These are phyloP conservation scores for Ramicandelaber brevisporus DNA, from an alignment of 192 early-diverging fungal genomes.

Conservation along the genomic window DNA sequence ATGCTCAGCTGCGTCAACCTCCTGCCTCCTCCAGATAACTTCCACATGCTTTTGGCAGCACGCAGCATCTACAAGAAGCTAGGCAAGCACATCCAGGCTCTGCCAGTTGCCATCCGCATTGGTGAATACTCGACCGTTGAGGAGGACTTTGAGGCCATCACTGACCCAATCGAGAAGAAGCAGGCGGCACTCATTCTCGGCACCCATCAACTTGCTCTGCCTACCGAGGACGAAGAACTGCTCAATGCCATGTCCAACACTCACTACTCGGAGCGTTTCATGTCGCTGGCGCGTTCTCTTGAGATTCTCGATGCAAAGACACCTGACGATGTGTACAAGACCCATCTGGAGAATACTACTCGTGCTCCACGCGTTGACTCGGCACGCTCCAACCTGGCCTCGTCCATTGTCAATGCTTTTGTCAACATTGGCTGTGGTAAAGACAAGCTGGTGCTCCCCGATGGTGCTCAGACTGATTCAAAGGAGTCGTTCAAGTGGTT, in stretches of 20 bases:
- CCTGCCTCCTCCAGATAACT: constrained; percentile 74
- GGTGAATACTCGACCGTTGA: constrained; percentile 56
- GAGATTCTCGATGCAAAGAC: constrained; percentile 87
- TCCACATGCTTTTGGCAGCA: constrained; percentile 56
- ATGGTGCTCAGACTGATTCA: constrained; percentile 33
- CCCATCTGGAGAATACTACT: constrained; percentile 72
- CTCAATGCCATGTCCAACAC: constrained; percentile 76
- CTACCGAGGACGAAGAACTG: constrained; percentile 61
- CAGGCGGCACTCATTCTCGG: constrained; percentile 89
- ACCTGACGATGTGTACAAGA: constrained; percentile 97
- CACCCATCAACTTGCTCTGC: constrained; percentile 56
- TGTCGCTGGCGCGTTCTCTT: constrained; percentile 69
- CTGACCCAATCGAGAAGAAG: constrained; percentile 66
- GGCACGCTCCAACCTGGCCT: constrained; percentile 83
- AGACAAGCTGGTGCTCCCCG: constrained; percentile 61
- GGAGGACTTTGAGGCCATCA: constrained; percentile 64
- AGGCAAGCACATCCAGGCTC: constrained; percentile 52
- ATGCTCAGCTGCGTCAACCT: constrained; percentile 83
- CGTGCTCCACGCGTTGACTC: constrained; percentile 57
- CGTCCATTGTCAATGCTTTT: constrained; percentile 97
- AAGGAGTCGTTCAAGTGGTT: constrained; percentile 50
- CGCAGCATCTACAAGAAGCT: constrained; percentile 76
- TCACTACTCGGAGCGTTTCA: constrained; percentile 62
- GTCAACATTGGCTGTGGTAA: constrained; percentile 90
- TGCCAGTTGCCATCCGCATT: constrained; percentile 67